Evolutionary conservation across 2,329 filamentous ascomycete genomes (phyloP), one percentile per base, ranked within the genome.

Genomic region (Aspergillus costaricaensis): DNA sequence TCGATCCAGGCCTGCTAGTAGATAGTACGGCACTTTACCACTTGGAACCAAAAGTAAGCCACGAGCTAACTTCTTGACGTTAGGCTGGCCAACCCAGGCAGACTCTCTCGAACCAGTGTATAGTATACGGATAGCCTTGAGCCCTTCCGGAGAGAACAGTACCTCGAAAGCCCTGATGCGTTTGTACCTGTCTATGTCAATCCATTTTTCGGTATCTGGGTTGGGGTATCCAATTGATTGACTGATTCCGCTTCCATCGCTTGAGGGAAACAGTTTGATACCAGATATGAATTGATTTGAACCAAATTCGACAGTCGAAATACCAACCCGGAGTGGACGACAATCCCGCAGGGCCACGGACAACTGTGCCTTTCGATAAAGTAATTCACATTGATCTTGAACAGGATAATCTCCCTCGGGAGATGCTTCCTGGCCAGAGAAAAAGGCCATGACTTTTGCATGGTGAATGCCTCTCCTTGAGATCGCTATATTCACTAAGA

Each of bases 251-350:
- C 21, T 21, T 7, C 19, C 14, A 17, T 38, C 38, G 2, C 38
- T 9, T 6, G n/a, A 27, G 6, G 15, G 9, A 25, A 39, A 38
- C 4, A 63, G 8, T 4, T 43, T 30, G 14, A 65, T 47, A 21
- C 58, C 63, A 1, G 58, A 53, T 25, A 65, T 49, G 21, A 63
- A 63, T 4, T 2, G 17, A 3, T 53, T 21, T 44, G 44, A 25
- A 7, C 63, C 63, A 9, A 65, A 38, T n/a, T 32, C 43, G 6
- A 61, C 43, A 1, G 53, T 59, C n/a, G 63, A 61, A 5, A 65
- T 53, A 38, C 32, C 43, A 23, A 61, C 52, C n/a, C 43, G 8
- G 5, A 27, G 23, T 21, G 15, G 38, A 19, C 39, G 9, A 3
- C 49, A 25, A 1, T 41, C 23, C 30, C 10, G 12, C 12, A 8